Evolutionary conservation across 495 filamentous ascomycete species (phyloP), one percentile per base, ranked within the genome.

Genomic region (Thermochaetoides thermophila): DNA sequence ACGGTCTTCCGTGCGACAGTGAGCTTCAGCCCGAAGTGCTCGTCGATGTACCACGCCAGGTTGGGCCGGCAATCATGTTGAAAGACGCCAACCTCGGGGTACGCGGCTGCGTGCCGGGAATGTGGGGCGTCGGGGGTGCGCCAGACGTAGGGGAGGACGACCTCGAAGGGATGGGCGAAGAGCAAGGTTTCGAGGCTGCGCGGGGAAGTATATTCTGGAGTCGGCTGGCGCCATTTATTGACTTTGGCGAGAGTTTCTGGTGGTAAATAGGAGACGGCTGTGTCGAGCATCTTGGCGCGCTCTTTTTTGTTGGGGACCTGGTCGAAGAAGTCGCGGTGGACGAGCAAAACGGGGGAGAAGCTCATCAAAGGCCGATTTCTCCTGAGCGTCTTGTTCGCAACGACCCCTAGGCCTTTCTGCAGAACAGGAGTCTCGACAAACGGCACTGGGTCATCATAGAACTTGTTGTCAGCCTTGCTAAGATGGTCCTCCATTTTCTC

Each of bases 31-130:
- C 48, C 39, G 5, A 60, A 16, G 20, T 42, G 34, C 0, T 15
- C 7, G 31, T 53, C 55, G 27, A 55, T 37, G 40, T 51, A 35
- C 19, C 32, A 53, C 3, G 55, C 55, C n/a, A 52, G 9, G 21
- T 56, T 60, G 4, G 56, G 54, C 3, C 56, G 45, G 39, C 56
- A 59, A 23, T 57, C 46, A 34, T 57, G 54, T 19, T 42, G 39
- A 2, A 59, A 31, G 0, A 32, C 14, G 12, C 47, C 27, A 4
- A 40, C 30, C 31, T 57, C 45, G 0, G 56, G 56, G 35, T 47
- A 59, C 34, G 52, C 50, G 33, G 40, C 39, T 17, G 42, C 49
- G 38, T 59, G 56, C 29, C 38, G 35, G 5, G 44, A 35, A 28
- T 48, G 30, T 3, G 43, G 16, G 3, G 32, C 30, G 9, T 27